These are phyloP conservation scores for Heracleum sosnowskyi DNA, from an alignment of 129 eudicot genomes.

Conservation along the genomic window DNA sequence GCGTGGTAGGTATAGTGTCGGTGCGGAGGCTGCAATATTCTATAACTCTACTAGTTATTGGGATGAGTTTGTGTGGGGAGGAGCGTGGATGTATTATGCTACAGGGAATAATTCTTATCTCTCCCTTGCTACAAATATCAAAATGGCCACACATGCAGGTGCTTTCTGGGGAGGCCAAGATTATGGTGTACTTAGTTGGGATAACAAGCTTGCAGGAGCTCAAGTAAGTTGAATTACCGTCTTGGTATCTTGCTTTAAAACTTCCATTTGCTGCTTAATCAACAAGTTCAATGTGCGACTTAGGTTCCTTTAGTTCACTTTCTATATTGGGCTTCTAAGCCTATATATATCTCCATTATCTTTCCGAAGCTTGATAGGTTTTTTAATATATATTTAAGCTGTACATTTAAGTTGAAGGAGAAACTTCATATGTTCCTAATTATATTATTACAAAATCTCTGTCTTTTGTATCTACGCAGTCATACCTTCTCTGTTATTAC, in stretches of 20 bases:
- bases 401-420: background rate
- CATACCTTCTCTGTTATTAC: background rate
- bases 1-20: slow-evolving; percentile 72
- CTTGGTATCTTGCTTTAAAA: background rate
- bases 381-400: background rate
- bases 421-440: background rate
- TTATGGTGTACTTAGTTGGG: slow-evolving; percentile 95
- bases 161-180: slow-evolving; percentile 97
- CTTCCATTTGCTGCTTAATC: background rate
- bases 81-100: slow-evolving; percentile 89
- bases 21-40: slow-evolving; percentile 60
- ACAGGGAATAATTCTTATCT: slow-evolving; percentile 81
- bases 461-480: background rate
- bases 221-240: slow-evolving; percentile 47
- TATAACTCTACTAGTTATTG: slow-evolving; percentile 80
- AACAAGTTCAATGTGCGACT: background rate
- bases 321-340: background rate
- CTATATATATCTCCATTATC: background rate
- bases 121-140: slow-evolving; percentile 65
- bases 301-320: background rate
- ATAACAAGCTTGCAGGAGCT: slow-evolving; percentile 88
- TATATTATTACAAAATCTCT: background rate
- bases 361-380: background rate
- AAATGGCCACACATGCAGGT: slow-evolving; percentile 80
- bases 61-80: slow-evolving; percentile 95